phyloP scores from a whole-genome alignment of 2,329 filamentous ascomycete genomes.

The Cladophialophora yegresii region DNA sequence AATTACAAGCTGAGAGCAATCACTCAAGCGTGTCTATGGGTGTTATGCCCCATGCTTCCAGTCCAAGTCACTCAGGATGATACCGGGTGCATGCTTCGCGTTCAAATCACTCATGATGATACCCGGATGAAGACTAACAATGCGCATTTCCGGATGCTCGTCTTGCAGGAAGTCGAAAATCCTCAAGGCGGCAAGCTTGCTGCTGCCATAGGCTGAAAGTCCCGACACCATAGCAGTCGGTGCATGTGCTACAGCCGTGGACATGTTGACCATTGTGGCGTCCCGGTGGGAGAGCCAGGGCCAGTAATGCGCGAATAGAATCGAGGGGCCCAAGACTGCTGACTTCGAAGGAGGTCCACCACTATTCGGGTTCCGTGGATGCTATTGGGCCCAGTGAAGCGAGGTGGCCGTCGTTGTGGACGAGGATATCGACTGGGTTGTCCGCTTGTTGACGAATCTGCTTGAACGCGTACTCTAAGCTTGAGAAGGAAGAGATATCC shows the following conservation, averaged over 20 bases:
- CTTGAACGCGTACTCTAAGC: constrained; percentile 10
- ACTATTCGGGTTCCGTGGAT: constrained; percentile 13
- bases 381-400: constrained; percentile 5
- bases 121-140: constrained; percentile 51
- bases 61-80: constrained; percentile 23
- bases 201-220: constrained; percentile 42
- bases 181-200: constrained; percentile 48
- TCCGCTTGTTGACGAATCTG: constrained; percentile 2
- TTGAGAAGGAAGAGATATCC: constrained; percentile 5
- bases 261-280: constrained; percentile 19
- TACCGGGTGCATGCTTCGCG: constrained; percentile 44
- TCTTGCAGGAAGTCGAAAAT: constrained; percentile 47
- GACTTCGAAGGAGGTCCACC: constrained; percentile 22
- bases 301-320: constrained; percentile 21
- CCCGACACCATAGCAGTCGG: neutral
- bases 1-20: neutral
- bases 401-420: constrained; percentile 22
- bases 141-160: constrained; percentile 46
- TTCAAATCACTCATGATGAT: constrained; percentile 24
- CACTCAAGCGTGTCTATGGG: constrained; percentile 10
- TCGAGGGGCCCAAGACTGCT: constrained; percentile 22
- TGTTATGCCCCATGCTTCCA: constrained; percentile 2
- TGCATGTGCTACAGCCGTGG: constrained; percentile 15
- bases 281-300: constrained; percentile 8
- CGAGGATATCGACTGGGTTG: constrained; percentile 19